Evolutionary conservation across 805 yeast species (phyloP), one percentile per base, ranked within the genome.

Genomic region (Grigorovia yakushimaensis): DNA sequence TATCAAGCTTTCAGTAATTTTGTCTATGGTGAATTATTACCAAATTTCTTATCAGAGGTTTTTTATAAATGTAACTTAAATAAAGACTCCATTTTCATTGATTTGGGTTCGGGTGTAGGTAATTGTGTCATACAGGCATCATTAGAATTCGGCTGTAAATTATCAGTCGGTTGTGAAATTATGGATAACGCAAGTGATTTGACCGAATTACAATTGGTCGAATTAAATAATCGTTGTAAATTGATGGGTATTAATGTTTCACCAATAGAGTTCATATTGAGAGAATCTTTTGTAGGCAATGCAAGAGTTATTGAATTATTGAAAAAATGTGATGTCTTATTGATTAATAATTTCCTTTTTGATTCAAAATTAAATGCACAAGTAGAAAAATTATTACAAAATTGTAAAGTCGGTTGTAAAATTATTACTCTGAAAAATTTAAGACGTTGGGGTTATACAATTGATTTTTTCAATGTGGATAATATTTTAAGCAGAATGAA

Each of bases 21-120:
- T 57, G 96, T 88, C 0, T 89, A 89, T 62, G 97, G 97, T 9
- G 97, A 89, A 64, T 68, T 89, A 49, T 70, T 89, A 61, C 97
- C 97, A 1, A 69, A 73, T 5, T 86, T 89, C 54, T 70, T 85
- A 39, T 74, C 88, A 39, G 78, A 73, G 54, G 82, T 85, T 3
- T 84, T 82, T 57, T 61, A 68, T 5, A 71, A 79, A 54, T 82
- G 88, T 44, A 73, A 72, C 1, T 66, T 88, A 44, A 63, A 68
- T 36, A 71, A 77, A 1, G 65, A 64, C 1, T 74, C 77, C 41
- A 75, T 71, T n/a, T 88, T 88, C 57, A 79, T 89, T 51, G 97
- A 89, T 65, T 70, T 89, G 21, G 97, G 97, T 0, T 87, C 95
- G 0, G 97, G 97, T 15, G 96, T 89, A 15, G 97, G 96, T 0